These are phyloP conservation scores for Rhodotorula graminis DNA, from an alignment of 768 basidiomycete genomes.

Conservation along the genomic window DNA sequence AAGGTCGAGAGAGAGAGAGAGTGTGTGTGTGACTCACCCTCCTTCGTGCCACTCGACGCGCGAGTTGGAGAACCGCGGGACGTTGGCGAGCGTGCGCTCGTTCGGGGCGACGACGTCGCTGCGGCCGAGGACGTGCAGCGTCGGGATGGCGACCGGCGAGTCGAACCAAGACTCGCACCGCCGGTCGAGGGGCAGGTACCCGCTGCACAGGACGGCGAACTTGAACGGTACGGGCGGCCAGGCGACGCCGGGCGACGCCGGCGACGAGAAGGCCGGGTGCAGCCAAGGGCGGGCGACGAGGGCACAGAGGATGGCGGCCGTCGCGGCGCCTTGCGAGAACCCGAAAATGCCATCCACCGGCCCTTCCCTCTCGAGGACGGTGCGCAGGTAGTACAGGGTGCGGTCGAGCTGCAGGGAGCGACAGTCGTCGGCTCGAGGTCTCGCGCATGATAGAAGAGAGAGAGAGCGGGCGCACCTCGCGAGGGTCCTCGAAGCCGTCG, in stretches of 20 bases:
- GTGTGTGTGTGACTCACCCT: not conserved
- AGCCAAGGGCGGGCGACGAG: not conserved
- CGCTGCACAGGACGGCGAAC: slow-evolving; percentile 1
- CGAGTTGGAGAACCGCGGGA: not conserved
- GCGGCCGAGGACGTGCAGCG: not conserved
- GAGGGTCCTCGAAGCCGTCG: not conserved
- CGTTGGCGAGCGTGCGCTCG: not conserved
- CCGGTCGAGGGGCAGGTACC: not conserved
- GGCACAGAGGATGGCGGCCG: not conserved
- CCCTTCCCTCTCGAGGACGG: not conserved
- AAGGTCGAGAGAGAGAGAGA: not conserved
- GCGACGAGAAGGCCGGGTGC: not conserved
- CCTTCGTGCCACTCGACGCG: slow-evolving; percentile 12
- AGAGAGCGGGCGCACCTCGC: too few species aligned
- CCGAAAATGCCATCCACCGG: slow-evolving; percentile 18
- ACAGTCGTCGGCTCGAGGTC: too few species aligned
- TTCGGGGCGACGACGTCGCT: not conserved
- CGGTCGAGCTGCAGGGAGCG: too few species aligned
- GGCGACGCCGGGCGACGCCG: not conserved
- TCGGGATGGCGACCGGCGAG: not conserved
- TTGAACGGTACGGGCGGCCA: slow-evolving; percentile 12
- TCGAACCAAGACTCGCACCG: not conserved
- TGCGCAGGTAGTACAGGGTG: not conserved
- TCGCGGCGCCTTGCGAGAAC: not conserved
- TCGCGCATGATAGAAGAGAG: too few species aligned